Evolutionary conservation across 306 rosid genomes (phyloP).

Genomic region (Lupinus albus): DNA sequence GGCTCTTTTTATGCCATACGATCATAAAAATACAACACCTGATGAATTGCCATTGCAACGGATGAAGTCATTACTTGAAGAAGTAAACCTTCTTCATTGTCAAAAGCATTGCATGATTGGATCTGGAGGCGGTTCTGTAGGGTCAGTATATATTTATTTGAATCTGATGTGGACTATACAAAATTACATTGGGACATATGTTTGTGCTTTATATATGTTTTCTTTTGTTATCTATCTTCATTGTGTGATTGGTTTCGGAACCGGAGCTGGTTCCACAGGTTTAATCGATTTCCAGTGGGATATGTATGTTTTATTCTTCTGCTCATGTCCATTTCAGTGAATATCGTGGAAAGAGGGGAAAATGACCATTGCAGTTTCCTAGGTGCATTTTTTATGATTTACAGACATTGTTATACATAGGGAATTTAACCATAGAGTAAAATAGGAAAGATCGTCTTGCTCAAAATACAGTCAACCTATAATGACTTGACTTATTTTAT

Average conservation of each 20-base stretch:
- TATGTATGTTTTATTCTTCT: slow-evolving; percentile 15
- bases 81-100: slow-evolving; percentile 79
- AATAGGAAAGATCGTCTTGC: slow-evolving; percentile 24
- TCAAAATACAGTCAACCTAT: slow-evolving; percentile 24
- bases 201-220: slow-evolving; percentile 28
- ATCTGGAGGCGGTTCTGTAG: slow-evolving; percentile 97
- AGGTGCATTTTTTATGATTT: neutral
- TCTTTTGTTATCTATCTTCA: slow-evolving; percentile 38
- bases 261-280: slow-evolving; percentile 64
- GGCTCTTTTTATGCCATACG: slow-evolving; percentile 99
- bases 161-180: slow-evolving; percentile 28
- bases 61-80: slow-evolving; percentile 83
- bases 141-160: slow-evolving; percentile 60
- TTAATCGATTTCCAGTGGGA: slow-evolving; percentile 38
- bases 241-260: slow-evolving; percentile 60
- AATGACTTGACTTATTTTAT: slow-evolving; percentile 13
- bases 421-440: slow-evolving; percentile 6
- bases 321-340: slow-evolving; percentile 27
- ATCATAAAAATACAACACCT: slow-evolving; percentile 93
- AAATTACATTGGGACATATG: slow-evolving; percentile 20
- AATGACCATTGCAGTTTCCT: slow-evolving; percentile 6
- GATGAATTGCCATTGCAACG: slow-evolving; percentile 61
- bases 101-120: slow-evolving; percentile 78
- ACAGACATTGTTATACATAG: neutral
- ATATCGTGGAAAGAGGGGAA: slow-evolving; percentile 14